Evolutionary conservation across 2,329 filamentous ascomycete species (phyloP), one percentile per base, ranked within the genome.

Genomic region (Cercospora zeina): DNA sequence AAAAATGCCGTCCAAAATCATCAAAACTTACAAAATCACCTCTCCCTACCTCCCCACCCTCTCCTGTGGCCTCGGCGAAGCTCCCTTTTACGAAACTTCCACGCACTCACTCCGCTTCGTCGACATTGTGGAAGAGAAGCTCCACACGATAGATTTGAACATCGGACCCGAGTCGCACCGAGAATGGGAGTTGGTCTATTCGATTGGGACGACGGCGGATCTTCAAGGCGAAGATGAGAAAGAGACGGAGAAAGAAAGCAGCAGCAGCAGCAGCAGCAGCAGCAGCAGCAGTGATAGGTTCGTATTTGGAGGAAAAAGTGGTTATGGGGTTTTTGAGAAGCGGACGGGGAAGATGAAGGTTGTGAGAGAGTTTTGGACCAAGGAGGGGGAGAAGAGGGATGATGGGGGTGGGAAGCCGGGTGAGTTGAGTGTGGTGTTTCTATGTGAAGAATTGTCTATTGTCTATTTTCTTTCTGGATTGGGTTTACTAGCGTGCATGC

Each of bases 261-360:
- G n/a, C n/a, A n/a, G n/a, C n/a, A n/a, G n/a, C n/a, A n/a, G n/a
- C n/a, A n/a, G n/a, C n/a, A n/a, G n/a, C n/a, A n/a, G n/a, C n/a
- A n/a, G n/a, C n/a, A n/a, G n/a, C n/a, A n/a, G 89, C 54, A 85
- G 87, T 72, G 47, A n/a, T 16, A 31, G 11, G 7, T 88, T 96
- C 74, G 79, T 91, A 61, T 84, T 93, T 68, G 92, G 87, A 49
- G 86, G 89, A 73, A 96, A 96, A 79, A 84, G 88, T 74, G 92
- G 92, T 63, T 85, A 90, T 69, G 92, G 90, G n/a, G 80, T 90
- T 57, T 82, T 93, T 68, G 85, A 96, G 73, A 85, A 88, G 16
- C 71, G 77, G 59, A 85, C 82, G 0, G 81, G 82, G 63, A 77
- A 81, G 62, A 79, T 83, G 67, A 77, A 79, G 58, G 86, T 86